Base-by-base conservation (phyloP, 441 rosid genomes). In the Mallotus repandus region DNA sequence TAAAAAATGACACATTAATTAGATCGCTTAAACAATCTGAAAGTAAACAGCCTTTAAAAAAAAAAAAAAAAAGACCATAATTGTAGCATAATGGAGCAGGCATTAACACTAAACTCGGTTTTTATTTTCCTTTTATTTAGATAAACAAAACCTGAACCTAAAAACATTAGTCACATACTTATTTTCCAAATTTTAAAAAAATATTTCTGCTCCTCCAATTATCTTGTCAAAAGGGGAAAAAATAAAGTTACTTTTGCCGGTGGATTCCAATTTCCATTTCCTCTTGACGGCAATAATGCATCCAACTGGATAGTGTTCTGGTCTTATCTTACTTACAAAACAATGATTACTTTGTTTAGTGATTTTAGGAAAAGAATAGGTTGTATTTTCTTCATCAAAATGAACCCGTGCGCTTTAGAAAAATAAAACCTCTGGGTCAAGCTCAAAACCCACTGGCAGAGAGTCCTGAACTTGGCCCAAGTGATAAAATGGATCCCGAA, bases 261-360 rank as follows among this genome's bases (percentile, higher is more conserved):
- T 74, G 72, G 72, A 59, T 43, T 78, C 72, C 68, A 41, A 15
- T 52, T 58, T 63, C 43, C 48, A 58, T 29, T 29, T 29, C 32
- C 32, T 29, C 38, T 49, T 29, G 62, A 19, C 59, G 41, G 74
- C 74, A 52, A 16, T 46, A 63, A 25, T 66, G 72, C 61, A 13
- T 70, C 43, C 66, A 52, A 70, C 75, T 32, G n/a, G n/a, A 2
- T 29, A 32, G 32, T 29, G 63, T 62, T 63, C 57, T 22, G 41
- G 38, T 73, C 70, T 43, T 7, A 21, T 22, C 48, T 63, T 76
- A 55, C 32, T 29, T 25, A 9, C 6, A 46, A 19, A 7, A 21
- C 12, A 50, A 14, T 25, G 11, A n/a, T 21, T 25, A 48, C 56
- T 66, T 25, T 48, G 41, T 15, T 12, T 12, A 25, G n/a, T 25